Evolutionary conservation across 768 basidiomycete genomes (phyloP), one percentile per base, ranked within the genome.

Genomic region (Xerocomellus chrysenteron): DNA sequence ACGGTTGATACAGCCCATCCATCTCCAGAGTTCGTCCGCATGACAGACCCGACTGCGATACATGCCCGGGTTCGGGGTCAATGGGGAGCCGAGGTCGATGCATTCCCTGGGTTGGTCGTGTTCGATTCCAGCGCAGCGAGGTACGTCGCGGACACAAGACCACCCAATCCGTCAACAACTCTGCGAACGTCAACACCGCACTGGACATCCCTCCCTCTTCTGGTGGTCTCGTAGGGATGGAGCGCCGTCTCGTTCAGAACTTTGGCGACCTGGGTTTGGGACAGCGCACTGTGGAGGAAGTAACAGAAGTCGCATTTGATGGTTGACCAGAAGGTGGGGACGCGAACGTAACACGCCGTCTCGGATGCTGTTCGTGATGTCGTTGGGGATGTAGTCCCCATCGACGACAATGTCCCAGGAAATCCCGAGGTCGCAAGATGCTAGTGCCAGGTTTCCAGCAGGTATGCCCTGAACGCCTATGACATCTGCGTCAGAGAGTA

Each of bases 31-130:
- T 14, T 67, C 60, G 32, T 67, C 65, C 0, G 60, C 53, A 5
- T 62, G 65, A 26, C 65, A 64, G 7, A 59, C 62, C 2, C 35
- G 65, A n/a, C 55, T 53, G 0, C n/a, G 50, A 43, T 61, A 66
- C 24, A 14, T 36, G 14, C 35, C 13, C 13, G 55, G 62, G 30
- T 55, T 66, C 1, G 57, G 49, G 6, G 51, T 67, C 36, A 67
- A 49, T 5, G 5, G 26, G 26, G 26, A 5, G 5, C 26, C 26
- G 26, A 5, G 35, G 12, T 58, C 54, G 5, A 45, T 1, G 42
- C 46, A 19, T 60, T 59, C 26, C 52, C 47, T 0, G 53, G 46
- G 21, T 62, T 64, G n/a, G 65, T 61, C 39, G 59, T 61, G 44
- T 63, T 61, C 16, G 65, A 50, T 17, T 14, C 35, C 39, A 66